Conservation (phyloP, 306 rosid genomes). For the Cucurbita ficifolia region DNA sequence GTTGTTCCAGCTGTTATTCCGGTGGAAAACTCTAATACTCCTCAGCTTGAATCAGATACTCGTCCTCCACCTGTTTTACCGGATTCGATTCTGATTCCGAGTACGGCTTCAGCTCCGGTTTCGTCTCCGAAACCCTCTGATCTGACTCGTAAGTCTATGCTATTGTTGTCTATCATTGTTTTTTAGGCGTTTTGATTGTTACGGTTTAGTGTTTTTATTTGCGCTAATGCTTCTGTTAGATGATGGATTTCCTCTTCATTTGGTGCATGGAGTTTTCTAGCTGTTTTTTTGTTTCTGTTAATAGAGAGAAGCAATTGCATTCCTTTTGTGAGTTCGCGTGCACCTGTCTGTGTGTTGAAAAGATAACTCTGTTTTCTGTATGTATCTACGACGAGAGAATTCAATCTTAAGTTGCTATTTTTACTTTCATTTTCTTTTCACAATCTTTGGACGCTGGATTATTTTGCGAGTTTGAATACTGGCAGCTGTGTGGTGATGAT, state of each 20-base stretch:
- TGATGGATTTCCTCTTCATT: not conserved
- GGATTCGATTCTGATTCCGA: not conserved
- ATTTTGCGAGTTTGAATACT: not conserved
- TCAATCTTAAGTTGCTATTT: not conserved
- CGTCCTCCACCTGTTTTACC: not conserved
- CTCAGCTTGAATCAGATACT: not conserved
- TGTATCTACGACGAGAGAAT: not conserved
- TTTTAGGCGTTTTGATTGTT: not conserved
- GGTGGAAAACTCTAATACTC: not conserved
- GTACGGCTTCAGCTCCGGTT: not conserved
- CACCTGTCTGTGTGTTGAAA: not conserved
- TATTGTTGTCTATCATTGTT: not conserved
- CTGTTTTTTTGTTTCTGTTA: not conserved
- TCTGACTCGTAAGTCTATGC: not conserved
- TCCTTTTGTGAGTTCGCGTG: not conserved
- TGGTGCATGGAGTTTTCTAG: not conserved
- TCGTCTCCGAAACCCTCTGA: not conserved
- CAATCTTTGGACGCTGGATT: not conserved
- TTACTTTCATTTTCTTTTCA: not conserved
- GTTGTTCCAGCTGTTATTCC: not conserved
- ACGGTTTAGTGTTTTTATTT: not conserved
- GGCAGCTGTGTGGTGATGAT: not conserved
- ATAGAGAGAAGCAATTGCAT: not conserved
- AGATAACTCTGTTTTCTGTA: not conserved
- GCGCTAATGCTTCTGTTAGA: not conserved